phyloP scores from a whole-genome alignment of 192 early-diverging fungal species.

The Diversispora epigaea region DNA sequence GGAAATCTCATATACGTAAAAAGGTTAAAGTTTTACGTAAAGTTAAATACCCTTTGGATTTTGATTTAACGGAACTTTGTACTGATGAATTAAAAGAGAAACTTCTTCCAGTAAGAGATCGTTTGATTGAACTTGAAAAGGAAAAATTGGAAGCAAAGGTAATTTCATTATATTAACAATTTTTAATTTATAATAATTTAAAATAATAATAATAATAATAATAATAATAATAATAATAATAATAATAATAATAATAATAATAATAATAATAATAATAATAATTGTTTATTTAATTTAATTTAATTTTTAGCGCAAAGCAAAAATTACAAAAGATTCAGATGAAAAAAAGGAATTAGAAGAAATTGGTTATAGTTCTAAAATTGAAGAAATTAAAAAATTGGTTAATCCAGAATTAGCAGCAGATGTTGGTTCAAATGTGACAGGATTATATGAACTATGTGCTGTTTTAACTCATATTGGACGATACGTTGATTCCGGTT shows the following conservation, averaged over 20 bases:
- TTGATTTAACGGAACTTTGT: constrained; percentile 86
- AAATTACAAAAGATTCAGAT: constrained; percentile 16
- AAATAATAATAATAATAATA: neutral
- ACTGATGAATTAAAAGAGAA: constrained; percentile 79
- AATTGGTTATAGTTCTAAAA: constrained; percentile 33
- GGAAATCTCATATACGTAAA: constrained; percentile 77
- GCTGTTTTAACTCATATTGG: constrained; percentile 95
- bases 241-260: too few species aligned
- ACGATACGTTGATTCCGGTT: constrained; percentile 88
- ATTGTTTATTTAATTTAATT: neutral
- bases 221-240: too few species aligned
- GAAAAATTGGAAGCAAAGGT: constrained; percentile 53
- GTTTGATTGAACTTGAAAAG: constrained; percentile 76
- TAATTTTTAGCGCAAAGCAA: constrained; percentile 32
- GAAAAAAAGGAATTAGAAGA: constrained; percentile 13
- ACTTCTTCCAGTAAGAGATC: constrained; percentile 59
- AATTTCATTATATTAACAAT: neutral
- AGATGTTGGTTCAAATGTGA: constrained; percentile 83
- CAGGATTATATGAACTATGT: constrained; percentile 89
- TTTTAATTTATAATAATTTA: neutral
- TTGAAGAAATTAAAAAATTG: constrained; percentile 44
- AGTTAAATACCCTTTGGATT: constrained; percentile 91
- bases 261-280: too few species aligned
- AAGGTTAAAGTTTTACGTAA: constrained; percentile 93
- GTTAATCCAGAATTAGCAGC: constrained; percentile 69